phyloP scores from a whole-genome alignment of 495 filamentous ascomycete species.

The Aspergillus avenaceus region DNA sequence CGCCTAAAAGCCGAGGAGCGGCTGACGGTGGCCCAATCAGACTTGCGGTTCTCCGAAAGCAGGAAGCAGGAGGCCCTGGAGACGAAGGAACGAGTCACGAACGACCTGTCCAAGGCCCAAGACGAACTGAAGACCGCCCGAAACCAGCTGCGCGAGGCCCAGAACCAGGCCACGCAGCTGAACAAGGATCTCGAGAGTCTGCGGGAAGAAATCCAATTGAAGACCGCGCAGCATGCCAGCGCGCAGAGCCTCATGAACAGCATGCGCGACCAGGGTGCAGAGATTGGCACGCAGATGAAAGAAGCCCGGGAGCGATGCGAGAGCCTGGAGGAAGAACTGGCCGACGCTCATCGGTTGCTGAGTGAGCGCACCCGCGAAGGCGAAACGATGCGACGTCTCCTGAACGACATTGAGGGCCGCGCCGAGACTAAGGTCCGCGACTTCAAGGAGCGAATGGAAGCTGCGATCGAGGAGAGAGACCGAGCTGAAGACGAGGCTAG shows the following conservation, averaged over 20 bases:
- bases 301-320: conserved; percentile 80
- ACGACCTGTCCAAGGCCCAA: conserved; percentile 65
- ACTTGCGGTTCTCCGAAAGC: conserved; percentile 68
- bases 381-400: conserved; percentile 87
- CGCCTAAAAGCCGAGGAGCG: conserved; percentile 74
- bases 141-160: conserved; percentile 61
- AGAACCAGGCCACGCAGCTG: conserved; percentile 63
- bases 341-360: conserved; percentile 83
- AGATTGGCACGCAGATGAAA: conserved; percentile 89
- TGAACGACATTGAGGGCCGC: conserved; percentile 81
- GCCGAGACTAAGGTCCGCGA: conserved; percentile 78
- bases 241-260: conserved; percentile 82
- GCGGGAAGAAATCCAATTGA: conserved; percentile 77
- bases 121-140: conserved; percentile 65
- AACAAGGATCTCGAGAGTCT: conserved; percentile 61
- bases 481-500: conserved; percentile 87
- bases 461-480: conserved; percentile 86
- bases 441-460: conserved; percentile 84
- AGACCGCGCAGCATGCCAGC: conserved; percentile 77
- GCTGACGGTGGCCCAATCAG: conserved; percentile 62
- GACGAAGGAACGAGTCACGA: conserved; percentile 58
- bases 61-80: conserved; percentile 75
- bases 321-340: conserved; percentile 88
- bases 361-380: conserved; percentile 88
- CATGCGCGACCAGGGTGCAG: conserved; percentile 86